phyloP scores from a whole-genome alignment of 2,329 filamentous ascomycete genomes.

The Kalaharituber pfeilii region DNA sequence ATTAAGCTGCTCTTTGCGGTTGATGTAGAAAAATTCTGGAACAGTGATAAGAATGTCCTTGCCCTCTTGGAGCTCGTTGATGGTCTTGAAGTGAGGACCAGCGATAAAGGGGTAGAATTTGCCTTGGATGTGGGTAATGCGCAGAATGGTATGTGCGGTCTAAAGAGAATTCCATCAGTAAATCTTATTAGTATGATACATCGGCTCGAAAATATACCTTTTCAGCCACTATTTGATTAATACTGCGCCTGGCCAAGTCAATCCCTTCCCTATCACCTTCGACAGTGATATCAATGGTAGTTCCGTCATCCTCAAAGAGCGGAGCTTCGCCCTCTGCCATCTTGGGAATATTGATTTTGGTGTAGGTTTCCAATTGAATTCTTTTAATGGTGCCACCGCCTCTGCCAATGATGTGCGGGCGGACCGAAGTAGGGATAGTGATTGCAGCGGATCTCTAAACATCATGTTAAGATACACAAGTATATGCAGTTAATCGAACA shows the following conservation, averaged over 20 bases:
- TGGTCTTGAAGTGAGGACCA: conserved; percentile 51
- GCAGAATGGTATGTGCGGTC: conserved; percentile 26
- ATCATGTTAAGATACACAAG: background rate
- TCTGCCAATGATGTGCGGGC: conserved; percentile 83
- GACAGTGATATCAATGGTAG: conserved; percentile 66
- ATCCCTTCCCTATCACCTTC: conserved; percentile 84
- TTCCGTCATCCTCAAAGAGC: conserved; percentile 54
- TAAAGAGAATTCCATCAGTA: conserved; percentile 4
- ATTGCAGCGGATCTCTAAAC: conserved; percentile 7
- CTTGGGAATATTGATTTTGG: conserved; percentile 77
- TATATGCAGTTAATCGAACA: conserved; percentile 18
- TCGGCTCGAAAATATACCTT: conserved; percentile 38
- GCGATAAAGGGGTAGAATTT: conserved; percentile 95
- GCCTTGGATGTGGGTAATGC: conserved; percentile 41
- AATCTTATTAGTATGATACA: background rate
- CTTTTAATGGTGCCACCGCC: conserved; percentile 78
- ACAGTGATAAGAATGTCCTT: conserved; percentile 68
- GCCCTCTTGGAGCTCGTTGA: conserved; percentile 51
- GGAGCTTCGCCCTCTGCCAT: conserved; percentile 43
- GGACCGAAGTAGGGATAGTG: conserved; percentile 58
- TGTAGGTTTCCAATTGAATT: conserved; percentile 76
- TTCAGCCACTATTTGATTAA: conserved; percentile 75
- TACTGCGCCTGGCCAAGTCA: conserved; percentile 64
- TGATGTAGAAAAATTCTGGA: conserved; percentile 32
- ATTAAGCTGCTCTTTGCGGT: conserved; percentile 18